Evolutionary conservation across 257 asterid genomes (phyloP).

Genomic region (Ilex aquifolium): DNA sequence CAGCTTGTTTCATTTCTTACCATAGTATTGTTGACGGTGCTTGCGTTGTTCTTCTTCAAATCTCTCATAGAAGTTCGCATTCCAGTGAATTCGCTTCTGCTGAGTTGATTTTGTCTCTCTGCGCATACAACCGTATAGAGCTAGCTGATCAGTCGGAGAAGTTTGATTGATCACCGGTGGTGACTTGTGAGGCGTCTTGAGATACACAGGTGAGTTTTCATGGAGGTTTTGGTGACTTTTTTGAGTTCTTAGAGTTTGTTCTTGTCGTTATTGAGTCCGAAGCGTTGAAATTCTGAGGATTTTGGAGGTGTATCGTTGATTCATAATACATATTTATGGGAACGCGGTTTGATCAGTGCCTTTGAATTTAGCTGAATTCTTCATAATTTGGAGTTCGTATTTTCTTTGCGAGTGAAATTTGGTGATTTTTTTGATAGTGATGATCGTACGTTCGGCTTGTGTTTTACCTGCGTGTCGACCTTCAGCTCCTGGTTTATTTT

Average conservation of each 20-base stretch:
- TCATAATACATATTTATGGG: background rate
- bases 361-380: background rate
- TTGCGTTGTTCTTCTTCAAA: background rate
- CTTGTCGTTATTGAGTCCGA: background rate
- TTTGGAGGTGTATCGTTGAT: background rate
- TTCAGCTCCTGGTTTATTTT: slow-evolving; percentile 1
- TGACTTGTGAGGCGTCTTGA: slow-evolving; percentile 10
- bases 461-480: slow-evolving; percentile 19
- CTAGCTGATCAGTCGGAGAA: background rate
- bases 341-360: background rate
- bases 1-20: slow-evolving; percentile 6
- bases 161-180: background rate
- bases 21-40: background rate
- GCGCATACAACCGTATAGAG: background rate
- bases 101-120: slow-evolving; percentile 11
- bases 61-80: slow-evolving; percentile 24
- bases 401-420: background rate
- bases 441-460: slow-evolving; percentile 19
- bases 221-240: background rate
- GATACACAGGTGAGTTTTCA: slow-evolving; percentile 14
- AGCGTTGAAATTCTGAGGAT: no score
- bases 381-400: background rate
- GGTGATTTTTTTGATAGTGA: slow-evolving; percentile 16
- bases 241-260: background rate
- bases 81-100: slow-evolving; percentile 39